Base-by-base conservation (phyloP, 371 early-diverging fungal species). In the Mortierella sp. region DNA sequence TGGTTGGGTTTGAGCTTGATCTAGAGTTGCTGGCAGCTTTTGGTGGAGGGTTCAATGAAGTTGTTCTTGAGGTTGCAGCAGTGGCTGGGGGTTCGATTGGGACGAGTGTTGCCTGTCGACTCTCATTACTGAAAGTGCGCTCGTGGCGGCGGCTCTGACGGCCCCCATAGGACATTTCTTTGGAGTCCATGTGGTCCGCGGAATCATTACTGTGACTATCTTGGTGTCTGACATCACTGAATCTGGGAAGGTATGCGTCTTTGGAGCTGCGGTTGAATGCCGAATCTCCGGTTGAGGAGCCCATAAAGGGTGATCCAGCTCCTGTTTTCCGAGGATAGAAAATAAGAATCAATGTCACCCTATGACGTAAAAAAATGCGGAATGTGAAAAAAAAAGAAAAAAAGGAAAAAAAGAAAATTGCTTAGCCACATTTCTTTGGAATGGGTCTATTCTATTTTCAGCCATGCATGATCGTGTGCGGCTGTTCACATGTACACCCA, bases 241-340 rank as follows among this genome's bases (percentile, higher is more conserved):
- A 72, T 13, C 62, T 50, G n/a, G 72, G 72, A 6, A 66, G 65
- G 32, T 53, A 43, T 2, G 53, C 62, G 1, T 72, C 66, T n/a
- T 43, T 50, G 21, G 65, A 40, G 19, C n/a, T 45, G 43, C 41
- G 50, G 8, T 41, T 60, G n/a, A 9, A 11, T 4, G 58, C 13
- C 7, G 61, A 33, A 3, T 28, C 48, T 43, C 43, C 40, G 15
- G 52, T 58, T 7, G 73, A 62, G 28, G 67, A 52, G 16, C 53
- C 53, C 10, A 52, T 58, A 58, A 69, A 74, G 4, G 64, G 69
- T 4, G 75, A 67, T 40, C 61, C 69, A 8, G 52, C n/a, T 28
- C 69, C 62, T 4, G 66, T 62, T 63, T 63, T 75, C 13, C 76
- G 70, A 8, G 76, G 76, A 22, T 75, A 75, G 43, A 75, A 75